Evolutionary conservation across 345 rosid genomes (phyloP).

Genomic region (Alliaria petiolata): DNA sequence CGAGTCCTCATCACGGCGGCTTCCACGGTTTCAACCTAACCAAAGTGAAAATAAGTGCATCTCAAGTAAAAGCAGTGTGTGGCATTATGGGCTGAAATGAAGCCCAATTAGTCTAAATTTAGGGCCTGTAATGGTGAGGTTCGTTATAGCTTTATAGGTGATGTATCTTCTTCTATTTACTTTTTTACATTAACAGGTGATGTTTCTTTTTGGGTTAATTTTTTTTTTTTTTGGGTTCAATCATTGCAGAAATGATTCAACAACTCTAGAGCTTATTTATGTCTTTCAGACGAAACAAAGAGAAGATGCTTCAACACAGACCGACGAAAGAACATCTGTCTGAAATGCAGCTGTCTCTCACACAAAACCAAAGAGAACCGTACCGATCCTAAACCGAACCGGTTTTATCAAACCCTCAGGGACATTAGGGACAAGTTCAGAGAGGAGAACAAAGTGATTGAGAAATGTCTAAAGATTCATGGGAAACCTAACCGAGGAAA

Average conservation of each 20-base stretch:
- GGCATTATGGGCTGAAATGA: background rate
- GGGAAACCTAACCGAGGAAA: slow-evolving; percentile 28
- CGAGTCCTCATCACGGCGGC: too few species aligned
- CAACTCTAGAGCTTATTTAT: slow-evolving; percentile 83
- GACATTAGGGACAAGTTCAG: slow-evolving; percentile 58
- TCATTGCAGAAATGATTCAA: too few species aligned
- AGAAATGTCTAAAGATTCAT: slow-evolving; percentile 49
- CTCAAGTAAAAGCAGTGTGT: too few species aligned
- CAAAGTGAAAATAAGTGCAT: too few species aligned
- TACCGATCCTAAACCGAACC: slow-evolving; percentile 17
- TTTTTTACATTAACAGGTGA: too few species aligned
- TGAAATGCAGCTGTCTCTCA: slow-evolving; percentile 47
- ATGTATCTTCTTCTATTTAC: too few species aligned
- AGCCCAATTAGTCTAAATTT: background rate
- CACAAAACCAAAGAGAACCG: slow-evolving; percentile 26
- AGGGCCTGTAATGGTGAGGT: background rate
- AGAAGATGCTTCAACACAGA: slow-evolving; percentile 60
- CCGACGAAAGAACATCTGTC: slow-evolving; percentile 51
- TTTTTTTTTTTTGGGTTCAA: too few species aligned
- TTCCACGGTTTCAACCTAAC: too few species aligned
- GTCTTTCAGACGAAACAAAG: slow-evolving; percentile 56
- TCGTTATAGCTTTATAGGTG: too few species aligned
- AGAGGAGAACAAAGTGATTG: slow-evolving; percentile 81
- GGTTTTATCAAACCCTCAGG: slow-evolving; percentile 34
- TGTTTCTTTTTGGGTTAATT: too few species aligned